Evolutionary conservation across 176 grass and related monocot genomes (phyloP).

Genomic region (Rhynchospora pubera): DNA sequence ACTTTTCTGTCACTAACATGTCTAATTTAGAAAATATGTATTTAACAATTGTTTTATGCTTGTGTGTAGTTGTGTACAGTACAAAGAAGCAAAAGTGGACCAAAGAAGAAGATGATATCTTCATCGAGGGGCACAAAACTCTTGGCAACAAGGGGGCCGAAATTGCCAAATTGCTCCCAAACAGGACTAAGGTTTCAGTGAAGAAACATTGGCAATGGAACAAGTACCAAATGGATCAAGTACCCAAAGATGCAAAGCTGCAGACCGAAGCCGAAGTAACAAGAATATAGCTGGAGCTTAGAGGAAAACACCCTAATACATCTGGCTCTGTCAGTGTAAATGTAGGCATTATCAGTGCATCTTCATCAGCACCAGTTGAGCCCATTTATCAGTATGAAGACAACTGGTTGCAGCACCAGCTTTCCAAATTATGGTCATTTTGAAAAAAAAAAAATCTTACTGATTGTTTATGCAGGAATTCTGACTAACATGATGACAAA

Average conservation of each 20-base stretch:
- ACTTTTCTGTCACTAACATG: not conserved
- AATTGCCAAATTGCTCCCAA: slow-evolving; percentile 50
- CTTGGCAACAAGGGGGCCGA: slow-evolving; percentile 43
- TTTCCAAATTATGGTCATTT: not conserved
- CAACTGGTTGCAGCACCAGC: not conserved
- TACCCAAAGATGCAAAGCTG: not conserved
- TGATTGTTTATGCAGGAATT: not conserved
- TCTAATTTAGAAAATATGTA: not conserved
- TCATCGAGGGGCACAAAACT: not conserved
- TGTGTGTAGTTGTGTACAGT: not conserved
- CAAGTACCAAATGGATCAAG: no score
- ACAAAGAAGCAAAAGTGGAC: not conserved
- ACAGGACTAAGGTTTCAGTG: slow-evolving; percentile 71
- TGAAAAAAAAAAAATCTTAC: not conserved
- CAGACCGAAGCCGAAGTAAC: not conserved
- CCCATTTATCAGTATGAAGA: not conserved
- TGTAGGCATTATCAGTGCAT: not conserved
- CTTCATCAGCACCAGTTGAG: not conserved
- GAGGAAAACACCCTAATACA: not conserved
- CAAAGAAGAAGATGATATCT: not conserved
- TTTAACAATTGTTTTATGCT: not conserved
- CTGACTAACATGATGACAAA: not conserved
- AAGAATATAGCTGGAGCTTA: not conserved
- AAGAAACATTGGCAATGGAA: slow-evolving; percentile 73
- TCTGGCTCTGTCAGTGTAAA: not conserved